Conservation (phyloP, 2,329 filamentous ascomycete species). For the Triangularia setosa region DNA sequence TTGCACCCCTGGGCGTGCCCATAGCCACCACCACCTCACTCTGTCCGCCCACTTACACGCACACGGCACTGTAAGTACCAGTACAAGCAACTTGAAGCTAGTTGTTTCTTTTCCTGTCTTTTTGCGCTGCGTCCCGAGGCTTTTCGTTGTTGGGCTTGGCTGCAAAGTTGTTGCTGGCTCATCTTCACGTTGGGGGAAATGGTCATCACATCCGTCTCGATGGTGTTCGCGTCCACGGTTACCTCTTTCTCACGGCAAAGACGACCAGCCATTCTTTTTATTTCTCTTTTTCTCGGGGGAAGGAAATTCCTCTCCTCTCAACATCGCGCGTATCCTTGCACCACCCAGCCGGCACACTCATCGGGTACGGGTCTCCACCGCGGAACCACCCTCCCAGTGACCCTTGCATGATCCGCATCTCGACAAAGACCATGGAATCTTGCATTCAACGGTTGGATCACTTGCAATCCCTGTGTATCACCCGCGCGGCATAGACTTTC, state of each 20-base stretch:
- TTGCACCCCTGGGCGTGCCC: constrained; percentile 1
- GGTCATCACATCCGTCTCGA: not conserved
- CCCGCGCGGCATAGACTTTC: constrained; percentile 16
- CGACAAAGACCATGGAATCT: constrained; percentile 26
- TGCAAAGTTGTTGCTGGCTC: not conserved
- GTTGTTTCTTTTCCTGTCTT: constrained; percentile 21
- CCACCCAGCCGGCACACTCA: constrained; percentile 8
- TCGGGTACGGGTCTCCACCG: constrained; percentile 4
- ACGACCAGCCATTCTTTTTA: not conserved
- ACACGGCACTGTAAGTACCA: constrained; percentile 10
- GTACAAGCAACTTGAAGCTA: constrained; percentile 15
- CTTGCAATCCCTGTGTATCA: constrained; percentile 20
- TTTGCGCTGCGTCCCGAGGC: constrained; percentile 11
- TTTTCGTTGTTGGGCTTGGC: constrained; percentile 1
- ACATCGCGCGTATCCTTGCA: not conserved
- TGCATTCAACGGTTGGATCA: constrained; percentile 28
- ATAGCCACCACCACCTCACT: not conserved
- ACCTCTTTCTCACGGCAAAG: not conserved
- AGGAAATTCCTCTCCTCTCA: not conserved
- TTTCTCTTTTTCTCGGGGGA: no score
- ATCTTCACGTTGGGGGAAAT: no score
- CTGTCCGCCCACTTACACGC: not conserved
- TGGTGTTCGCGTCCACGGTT: not conserved
- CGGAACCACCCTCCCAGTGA: constrained; percentile 18
- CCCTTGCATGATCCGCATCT: constrained; percentile 28